A percentile compares a stretch with the other conserved stretches of the same genome.
phyloP scores from a whole-genome alignment of 1,284 basidiomycete species.

The Xerocomus cyaneibrunnescens region DNA sequence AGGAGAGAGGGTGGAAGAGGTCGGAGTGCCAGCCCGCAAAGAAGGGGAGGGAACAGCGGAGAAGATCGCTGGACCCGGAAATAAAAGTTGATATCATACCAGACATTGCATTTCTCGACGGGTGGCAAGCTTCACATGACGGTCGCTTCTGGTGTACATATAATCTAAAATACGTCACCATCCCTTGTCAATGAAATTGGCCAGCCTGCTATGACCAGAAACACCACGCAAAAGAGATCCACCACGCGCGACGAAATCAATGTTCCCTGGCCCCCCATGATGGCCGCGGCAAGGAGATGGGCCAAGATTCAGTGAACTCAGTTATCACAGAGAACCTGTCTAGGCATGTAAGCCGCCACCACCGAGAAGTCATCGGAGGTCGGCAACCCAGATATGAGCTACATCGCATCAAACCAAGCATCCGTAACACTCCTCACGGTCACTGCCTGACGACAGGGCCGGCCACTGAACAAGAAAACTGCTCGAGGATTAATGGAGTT shows the following conservation, averaged over 20 bases:
- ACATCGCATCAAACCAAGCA: constrained; percentile 57
- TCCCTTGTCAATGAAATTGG: too few relatives aligned
- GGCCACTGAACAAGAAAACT: constrained; percentile 92
- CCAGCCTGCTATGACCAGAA: too few relatives aligned
- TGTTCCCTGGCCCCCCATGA: too few relatives aligned
- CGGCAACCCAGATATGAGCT: not conserved
- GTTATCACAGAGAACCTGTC: too few relatives aligned
- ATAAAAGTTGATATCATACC: constrained; percentile 21
- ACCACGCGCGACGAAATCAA: too few relatives aligned
- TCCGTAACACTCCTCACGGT: constrained; percentile 52
- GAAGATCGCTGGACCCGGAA: constrained; percentile 78
- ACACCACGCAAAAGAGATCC: too few relatives aligned
- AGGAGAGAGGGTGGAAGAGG: constrained; percentile 62
- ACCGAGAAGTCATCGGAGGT: too few relatives aligned
- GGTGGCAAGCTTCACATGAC: not conserved
- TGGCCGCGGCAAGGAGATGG: too few relatives aligned
- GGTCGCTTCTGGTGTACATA: not conserved
- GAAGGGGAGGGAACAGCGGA: constrained; percentile 59
- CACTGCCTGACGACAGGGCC: constrained; percentile 44
- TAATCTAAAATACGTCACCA: too few relatives aligned
- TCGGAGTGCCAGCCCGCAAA: constrained; percentile 70
- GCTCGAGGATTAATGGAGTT: constrained; percentile 2
- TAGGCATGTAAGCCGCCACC: too few relatives aligned
- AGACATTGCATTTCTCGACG: not conserved
- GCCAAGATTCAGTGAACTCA: too few relatives aligned